Percentiles rank a stretch among this genome's conserved stretches.
Conservation (phyloP, 2,329 filamentous ascomycete species). For the Tricladium varicosporioides region DNA sequence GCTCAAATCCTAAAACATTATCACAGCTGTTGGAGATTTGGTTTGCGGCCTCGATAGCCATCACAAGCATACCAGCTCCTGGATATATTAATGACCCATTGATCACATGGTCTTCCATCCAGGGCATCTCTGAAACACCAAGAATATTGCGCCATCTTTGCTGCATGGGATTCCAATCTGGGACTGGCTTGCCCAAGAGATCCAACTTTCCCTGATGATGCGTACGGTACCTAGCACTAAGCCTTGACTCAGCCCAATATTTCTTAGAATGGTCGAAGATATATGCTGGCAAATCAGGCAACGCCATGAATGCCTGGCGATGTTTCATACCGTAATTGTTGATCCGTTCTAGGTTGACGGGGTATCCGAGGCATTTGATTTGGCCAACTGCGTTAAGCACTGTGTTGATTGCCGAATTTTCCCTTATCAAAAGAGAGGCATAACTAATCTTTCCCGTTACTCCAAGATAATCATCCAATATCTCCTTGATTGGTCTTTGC, state of each 20-base stretch:
- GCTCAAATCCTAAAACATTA: background rate
- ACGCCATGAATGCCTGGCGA: no score
- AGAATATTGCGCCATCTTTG: conserved; percentile 32
- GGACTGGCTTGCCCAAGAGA: background rate
- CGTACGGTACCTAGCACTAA: background rate
- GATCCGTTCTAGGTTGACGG: background rate
- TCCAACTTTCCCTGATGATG: background rate
- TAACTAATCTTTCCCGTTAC: background rate
- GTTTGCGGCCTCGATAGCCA: conserved; percentile 27
- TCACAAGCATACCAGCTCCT: conserved; percentile 29
- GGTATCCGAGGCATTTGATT: background rate
- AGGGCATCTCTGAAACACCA: conserved; percentile 23
- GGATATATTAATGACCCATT: conserved; percentile 27
- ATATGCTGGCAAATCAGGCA: background rate
- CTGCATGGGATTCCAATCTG: conserved; percentile 17
- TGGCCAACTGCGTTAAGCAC: background rate
- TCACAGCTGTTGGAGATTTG: conserved; percentile 13
- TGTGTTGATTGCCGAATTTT: background rate
- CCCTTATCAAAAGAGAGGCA: background rate
- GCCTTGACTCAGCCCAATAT: background rate
- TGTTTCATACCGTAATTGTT: no score
- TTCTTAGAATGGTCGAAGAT: background rate
- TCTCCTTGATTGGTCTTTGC: conserved; percentile 1
- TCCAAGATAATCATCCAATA: background rate
- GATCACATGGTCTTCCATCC: conserved; percentile 31